Base-by-base conservation (phyloP, 106 monocot genomes). In the Ottelia alismoides region DNA sequence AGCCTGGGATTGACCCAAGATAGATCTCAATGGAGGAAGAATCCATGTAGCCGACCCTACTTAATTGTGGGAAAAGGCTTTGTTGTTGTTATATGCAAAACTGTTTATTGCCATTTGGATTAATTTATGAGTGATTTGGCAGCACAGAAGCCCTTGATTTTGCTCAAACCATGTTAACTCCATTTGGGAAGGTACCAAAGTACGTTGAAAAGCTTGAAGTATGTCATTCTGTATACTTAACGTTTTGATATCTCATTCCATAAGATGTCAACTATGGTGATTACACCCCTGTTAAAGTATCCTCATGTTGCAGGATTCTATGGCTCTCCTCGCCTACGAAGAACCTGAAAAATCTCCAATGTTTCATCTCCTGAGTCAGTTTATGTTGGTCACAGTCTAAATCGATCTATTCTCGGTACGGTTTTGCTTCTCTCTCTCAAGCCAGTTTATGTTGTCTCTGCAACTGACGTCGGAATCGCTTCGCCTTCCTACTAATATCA, bases 61-160 rank as follows among this genome's bases (percentile, higher is more conserved):
- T n/a, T n/a, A n/a, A n/a, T n/a, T n/a, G n/a, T n/a, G n/a, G n/a
- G n/a, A n/a, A n/a, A n/a, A n/a, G n/a, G n/a, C n/a, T n/a, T n/a
- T n/a, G n/a, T n/a, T n/a, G n/a, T n/a, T n/a, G n/a, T n/a, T n/a
- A n/a, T n/a, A n/a, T n/a, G n/a, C n/a, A n/a, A n/a, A n/a, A n/a
- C n/a, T n/a, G n/a, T n/a, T n/a, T n/a, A n/a, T n/a, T n/a, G n/a
- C n/a, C n/a, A n/a, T n/a, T n/a, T n/a, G n/a, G n/a, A n/a, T n/a
- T n/a, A n/a, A n/a, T n/a, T n/a, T n/a, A n/a, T n/a, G n/a, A n/a
- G n/a, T n/a, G 49, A 24, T 21, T 63, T 80, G 67, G 44, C 80
- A 84, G 90, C 70, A 78, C 74, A 53, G 90, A 84, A 74, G 90
- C 90, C 55, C 60, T 90, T 68, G 90, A 90, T 64, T 90, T 90